These are phyloP conservation scores for Leptosphaerulina australis DNA, from an alignment of 2,329 filamentous ascomycete species.

Conservation along the genomic window DNA sequence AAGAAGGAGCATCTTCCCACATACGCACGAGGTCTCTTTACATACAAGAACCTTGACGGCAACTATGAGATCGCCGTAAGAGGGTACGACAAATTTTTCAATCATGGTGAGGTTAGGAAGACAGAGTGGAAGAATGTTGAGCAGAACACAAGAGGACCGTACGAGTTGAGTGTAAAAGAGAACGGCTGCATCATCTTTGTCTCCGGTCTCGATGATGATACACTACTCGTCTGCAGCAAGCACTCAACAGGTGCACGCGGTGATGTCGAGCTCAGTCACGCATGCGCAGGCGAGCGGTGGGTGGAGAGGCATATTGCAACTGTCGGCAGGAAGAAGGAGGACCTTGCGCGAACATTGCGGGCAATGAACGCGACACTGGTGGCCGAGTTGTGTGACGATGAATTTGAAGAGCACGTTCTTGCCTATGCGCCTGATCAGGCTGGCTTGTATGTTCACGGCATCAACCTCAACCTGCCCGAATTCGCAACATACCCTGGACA, in stretches of 20 bases:
- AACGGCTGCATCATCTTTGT: conserved; percentile 99
- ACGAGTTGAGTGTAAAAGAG: conserved; percentile 95
- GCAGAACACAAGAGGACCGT: conserved; percentile 78
- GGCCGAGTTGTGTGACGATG: conserved; percentile 93
- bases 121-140: conserved; percentile 85
- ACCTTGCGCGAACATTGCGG: conserved; percentile 77
- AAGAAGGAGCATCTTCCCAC: conserved; percentile 85
- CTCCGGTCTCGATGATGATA: conserved; percentile 85
- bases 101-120: conserved; percentile 77
- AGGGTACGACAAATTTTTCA: conserved; percentile 99
- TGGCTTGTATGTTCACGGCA: conserved; percentile 91
- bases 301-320: conserved; percentile 78
- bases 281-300: conserved; percentile 80
- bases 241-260: conserved; percentile 86
- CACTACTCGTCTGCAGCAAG: conserved; percentile 96
- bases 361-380: conserved; percentile 90
- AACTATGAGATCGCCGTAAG: conserved; percentile 79
- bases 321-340: conserved; percentile 77
- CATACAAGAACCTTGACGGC: conserved; percentile 69
- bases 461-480: conserved; percentile 92
- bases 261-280: conserved; percentile 78
- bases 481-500: conserved; percentile 85
- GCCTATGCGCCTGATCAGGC: conserved; percentile 82
- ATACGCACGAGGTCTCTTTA: conserved; percentile 93
- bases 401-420: conserved; percentile 95